Conservation (phyloP, 352 stramenopile genomes). For the Phytopythium cucurbitacearum region DNA sequence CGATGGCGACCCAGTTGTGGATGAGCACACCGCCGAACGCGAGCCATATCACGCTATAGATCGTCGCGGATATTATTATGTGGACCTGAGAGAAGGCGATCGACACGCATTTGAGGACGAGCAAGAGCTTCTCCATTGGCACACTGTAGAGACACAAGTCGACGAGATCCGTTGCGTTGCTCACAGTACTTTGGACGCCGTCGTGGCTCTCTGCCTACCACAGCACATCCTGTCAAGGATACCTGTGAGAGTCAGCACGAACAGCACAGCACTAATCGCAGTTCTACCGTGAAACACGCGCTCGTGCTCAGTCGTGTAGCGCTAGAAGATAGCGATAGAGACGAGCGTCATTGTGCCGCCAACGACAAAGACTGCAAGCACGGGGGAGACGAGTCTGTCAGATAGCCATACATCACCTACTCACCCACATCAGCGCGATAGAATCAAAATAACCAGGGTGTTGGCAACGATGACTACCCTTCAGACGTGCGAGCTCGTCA, state of each 20-base stretch:
- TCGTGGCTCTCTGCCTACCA: slow-evolving; percentile 21
- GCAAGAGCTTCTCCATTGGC: slow-evolving; percentile 32
- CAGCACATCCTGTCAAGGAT: slow-evolving; percentile 25
- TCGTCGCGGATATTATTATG: slow-evolving; percentile 33
- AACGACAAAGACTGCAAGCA: slow-evolving; percentile 34
- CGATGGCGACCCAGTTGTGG: slow-evolving; percentile 30
- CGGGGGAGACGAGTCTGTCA: slow-evolving; percentile 35
- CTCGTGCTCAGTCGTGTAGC: slow-evolving; percentile 19
- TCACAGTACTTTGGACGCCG: slow-evolving; percentile 17
- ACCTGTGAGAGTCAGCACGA: slow-evolving; percentile 35
- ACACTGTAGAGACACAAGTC: slow-evolving; percentile 37
- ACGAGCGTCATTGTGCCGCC: slow-evolving; percentile 24
- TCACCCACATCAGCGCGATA: not conserved
- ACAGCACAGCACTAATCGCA: slow-evolving; percentile 12
- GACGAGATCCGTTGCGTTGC: slow-evolving; percentile 22
- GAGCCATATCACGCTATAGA: slow-evolving; percentile 41
- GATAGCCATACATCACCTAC: slow-evolving; percentile 37
- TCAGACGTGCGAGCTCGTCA: slow-evolving; percentile 15
- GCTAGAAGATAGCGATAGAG: slow-evolving; percentile 35
- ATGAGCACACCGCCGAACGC: slow-evolving; percentile 24
- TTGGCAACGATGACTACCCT: not conserved
- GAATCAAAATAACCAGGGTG: not conserved
- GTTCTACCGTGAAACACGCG: slow-evolving; percentile 21
- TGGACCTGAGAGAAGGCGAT: slow-evolving; percentile 48
- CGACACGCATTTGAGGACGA: slow-evolving; percentile 33